These are phyloP conservation scores for Penicillium canariense DNA, from an alignment of 495 filamentous ascomycete species.

Conservation along the genomic window DNA sequence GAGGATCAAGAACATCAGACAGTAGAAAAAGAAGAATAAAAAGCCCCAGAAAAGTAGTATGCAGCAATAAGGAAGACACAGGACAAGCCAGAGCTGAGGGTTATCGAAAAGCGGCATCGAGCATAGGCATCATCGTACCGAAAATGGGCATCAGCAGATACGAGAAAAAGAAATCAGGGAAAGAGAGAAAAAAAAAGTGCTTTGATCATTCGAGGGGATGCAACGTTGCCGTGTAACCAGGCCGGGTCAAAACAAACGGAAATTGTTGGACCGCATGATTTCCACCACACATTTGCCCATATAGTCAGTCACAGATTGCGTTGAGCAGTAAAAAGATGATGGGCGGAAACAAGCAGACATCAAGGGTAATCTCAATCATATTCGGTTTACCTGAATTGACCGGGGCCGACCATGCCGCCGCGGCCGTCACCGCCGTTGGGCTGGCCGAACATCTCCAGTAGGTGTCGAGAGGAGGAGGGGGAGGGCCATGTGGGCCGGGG, in stretches of 20 bases:
- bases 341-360: neutral
- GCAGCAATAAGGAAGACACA: slow-evolving; percentile 2
- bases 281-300: slow-evolving; percentile 13
- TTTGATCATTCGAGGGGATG: slow-evolving; percentile 16
- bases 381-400: slow-evolving; percentile 34
- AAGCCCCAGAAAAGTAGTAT: neutral
- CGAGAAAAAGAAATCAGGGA: slow-evolving; percentile 2
- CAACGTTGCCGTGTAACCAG: slow-evolving; percentile 11
- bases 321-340: slow-evolving; percentile 7
- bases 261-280: slow-evolving; percentile 3
- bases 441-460: slow-evolving; percentile 49
- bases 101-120: slow-evolving; percentile 5
- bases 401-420: slow-evolving; percentile 44
- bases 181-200: slow-evolving; percentile 9
- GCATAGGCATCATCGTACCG: slow-evolving; percentile 18
- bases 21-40: neutral
- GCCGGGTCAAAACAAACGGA: slow-evolving; percentile 4
- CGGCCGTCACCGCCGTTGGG: slow-evolving; percentile 36
- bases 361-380: neutral
- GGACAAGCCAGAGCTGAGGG: slow-evolving; percentile 15
- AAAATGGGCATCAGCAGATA: slow-evolving; percentile 22
- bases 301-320: slow-evolving; percentile 13
- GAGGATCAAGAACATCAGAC: slow-evolving; percentile 12
- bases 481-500: slow-evolving; percentile 38
- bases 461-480: slow-evolving; percentile 44